Conservation (phyloP, 306 rosid species). For the Pyrus betulifolia region DNA sequence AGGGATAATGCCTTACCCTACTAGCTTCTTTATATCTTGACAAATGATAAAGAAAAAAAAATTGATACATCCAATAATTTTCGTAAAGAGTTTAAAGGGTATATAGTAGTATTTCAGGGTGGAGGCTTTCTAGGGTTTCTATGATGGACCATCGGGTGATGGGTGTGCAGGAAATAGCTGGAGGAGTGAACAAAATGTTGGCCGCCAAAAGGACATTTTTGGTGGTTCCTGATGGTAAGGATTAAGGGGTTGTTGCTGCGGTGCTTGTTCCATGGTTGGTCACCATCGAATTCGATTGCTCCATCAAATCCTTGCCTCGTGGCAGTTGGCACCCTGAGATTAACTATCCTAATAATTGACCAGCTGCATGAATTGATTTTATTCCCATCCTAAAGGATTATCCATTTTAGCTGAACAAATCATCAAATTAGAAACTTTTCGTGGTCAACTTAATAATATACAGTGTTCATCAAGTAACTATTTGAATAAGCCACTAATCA, state of each 20-base stretch:
- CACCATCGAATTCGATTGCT: neutral
- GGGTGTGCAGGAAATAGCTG: neutral
- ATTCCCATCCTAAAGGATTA: neutral
- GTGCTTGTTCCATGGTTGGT: neutral
- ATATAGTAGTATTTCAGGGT: neutral
- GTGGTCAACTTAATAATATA: neutral
- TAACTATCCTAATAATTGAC: neutral
- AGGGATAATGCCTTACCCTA: neutral
- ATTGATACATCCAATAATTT: neutral
- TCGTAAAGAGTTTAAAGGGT: neutral
- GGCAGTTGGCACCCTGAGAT: neutral
- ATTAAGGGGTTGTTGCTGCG: neutral
- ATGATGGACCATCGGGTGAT: neutral
- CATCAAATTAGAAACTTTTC: neutral
- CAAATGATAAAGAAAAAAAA: neutral
- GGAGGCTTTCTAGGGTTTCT: neutral
- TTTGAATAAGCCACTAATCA: neutral
- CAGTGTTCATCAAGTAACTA: neutral
- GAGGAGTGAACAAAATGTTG: neutral
- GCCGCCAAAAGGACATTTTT: neutral
- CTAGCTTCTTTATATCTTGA: neutral
- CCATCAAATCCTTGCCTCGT: neutral
- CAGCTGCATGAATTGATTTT: neutral
- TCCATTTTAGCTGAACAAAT: neutral
- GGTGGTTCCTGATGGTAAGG: neutral